Evolutionary conservation across 2,329 filamentous ascomycete species (phyloP).

Genomic region (Beauveria sp.): DNA sequence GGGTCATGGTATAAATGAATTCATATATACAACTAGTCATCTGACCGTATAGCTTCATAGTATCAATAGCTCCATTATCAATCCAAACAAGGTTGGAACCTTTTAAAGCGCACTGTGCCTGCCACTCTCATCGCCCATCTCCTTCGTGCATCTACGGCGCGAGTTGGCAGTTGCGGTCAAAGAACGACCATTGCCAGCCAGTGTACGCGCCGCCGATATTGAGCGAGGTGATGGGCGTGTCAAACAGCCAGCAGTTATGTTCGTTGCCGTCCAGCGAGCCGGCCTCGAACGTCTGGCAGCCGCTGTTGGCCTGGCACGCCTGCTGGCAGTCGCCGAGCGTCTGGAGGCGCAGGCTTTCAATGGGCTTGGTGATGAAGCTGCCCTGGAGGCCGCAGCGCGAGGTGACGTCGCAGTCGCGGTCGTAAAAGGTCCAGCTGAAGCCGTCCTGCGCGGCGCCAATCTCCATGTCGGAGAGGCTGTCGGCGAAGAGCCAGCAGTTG

Average conservation of each 20-base stretch:
- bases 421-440: constrained; percentile 11
- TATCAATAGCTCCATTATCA: neutral
- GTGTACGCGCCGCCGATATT: neutral
- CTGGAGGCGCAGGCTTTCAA: neutral
- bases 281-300: constrained; percentile 8
- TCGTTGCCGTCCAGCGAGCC: constrained; percentile 1
- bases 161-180: constrained; percentile 2
- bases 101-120: neutral
- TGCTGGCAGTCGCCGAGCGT: constrained; percentile 4
- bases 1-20: neutral
- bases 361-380: constrained; percentile 9
- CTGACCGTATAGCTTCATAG: neutral
- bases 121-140: neutral
- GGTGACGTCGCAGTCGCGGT: constrained; percentile 5
- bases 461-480: constrained; percentile 2
- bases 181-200: constrained; percentile 3
- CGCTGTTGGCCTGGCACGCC: neutral
- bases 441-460: constrained; percentile 3
- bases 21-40: neutral
- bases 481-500: constrained; percentile 9
- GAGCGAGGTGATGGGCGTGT: neutral
- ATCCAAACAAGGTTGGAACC: neutral
- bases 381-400: constrained; percentile 7
- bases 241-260: constrained; percentile 11
- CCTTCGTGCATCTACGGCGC: neutral